phyloP scores from a whole-genome alignment of 345 rosid genomes.

The Gossypium thurberi region DNA sequence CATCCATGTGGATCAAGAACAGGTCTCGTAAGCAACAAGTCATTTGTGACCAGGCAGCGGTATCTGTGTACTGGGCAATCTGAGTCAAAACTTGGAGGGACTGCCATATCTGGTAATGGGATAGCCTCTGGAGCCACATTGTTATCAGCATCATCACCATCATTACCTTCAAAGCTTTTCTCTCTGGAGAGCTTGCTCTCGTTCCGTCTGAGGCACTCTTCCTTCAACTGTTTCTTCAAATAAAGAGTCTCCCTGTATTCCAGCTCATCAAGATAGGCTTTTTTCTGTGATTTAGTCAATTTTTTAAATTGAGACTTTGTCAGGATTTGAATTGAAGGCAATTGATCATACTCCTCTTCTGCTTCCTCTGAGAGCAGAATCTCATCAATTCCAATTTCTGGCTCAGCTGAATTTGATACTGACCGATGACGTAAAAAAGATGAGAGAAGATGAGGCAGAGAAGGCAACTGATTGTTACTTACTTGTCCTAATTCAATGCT shows the following conservation, averaged over 20 bases:
- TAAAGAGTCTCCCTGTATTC: conserved; percentile 81
- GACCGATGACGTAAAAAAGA: conserved; percentile 56
- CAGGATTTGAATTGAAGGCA: conserved; percentile 76
- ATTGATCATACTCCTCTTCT: conserved; percentile 77
- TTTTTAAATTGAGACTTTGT: conserved; percentile 68
- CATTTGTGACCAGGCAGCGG: conserved; percentile 46
- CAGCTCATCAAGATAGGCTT: conserved; percentile 77
- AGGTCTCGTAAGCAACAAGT: conserved; percentile 67
- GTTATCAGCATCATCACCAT: conserved; percentile 23
- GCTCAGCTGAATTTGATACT: conserved; percentile 39
- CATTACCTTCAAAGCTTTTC: conserved; percentile 23
- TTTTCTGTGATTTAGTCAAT: conserved; percentile 64
- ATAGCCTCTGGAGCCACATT: conserved; percentile 44
- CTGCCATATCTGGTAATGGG: conserved; percentile 67
- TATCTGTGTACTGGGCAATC: conserved; percentile 63
- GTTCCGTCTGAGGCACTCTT: conserved; percentile 44
- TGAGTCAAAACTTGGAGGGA: conserved; percentile 75
- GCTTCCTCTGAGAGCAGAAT: conserved; percentile 42
- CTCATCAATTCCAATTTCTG: conserved; percentile 44
- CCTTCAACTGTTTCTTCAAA: conserved; percentile 79
- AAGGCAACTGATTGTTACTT: conserved; percentile 47
- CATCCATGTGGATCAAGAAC: conserved; percentile 91
- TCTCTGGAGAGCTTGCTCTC: conserved; percentile 38
- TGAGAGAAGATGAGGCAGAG: conserved; percentile 89
- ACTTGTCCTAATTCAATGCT: conserved; percentile 60